Conservation (phyloP, 1,284 basidiomycete species). For the Apiotrichum domesticum region DNA sequence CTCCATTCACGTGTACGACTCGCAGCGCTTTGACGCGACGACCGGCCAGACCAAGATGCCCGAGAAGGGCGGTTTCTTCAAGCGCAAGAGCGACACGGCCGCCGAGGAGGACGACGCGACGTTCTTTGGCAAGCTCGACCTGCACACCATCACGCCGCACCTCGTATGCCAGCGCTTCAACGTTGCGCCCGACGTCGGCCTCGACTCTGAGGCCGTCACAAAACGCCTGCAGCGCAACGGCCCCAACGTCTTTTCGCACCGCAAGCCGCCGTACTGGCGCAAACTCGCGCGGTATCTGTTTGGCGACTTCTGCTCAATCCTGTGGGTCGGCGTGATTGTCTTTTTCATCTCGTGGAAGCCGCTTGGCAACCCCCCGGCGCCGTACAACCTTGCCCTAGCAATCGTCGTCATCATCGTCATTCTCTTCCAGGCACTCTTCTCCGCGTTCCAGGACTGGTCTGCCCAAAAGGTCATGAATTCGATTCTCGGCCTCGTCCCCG, state of each 20-base stretch:
- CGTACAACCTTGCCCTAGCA: conserved; percentile 50
- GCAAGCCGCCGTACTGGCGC: conserved; percentile 36
- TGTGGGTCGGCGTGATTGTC: conserved; percentile 52
- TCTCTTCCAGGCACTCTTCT: conserved; percentile 47
- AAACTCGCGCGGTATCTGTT: conserved; percentile 50
- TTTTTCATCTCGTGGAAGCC: conserved; percentile 51
- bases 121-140: conserved; percentile 49
- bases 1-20: conserved; percentile 38
- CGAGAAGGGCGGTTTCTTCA: not conserved
- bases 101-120: conserved; percentile 21
- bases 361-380: conserved; percentile 47
- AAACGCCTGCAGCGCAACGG: conserved; percentile 49
- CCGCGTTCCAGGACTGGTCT: conserved; percentile 36
- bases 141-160: conserved; percentile 52
- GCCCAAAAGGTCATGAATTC: conserved; percentile 48
- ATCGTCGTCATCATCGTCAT: conserved; percentile 48
- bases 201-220: conserved; percentile 52
- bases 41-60: not conserved
- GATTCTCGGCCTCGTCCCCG: conserved; percentile 48
- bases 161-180: conserved; percentile 53
- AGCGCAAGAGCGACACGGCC: not conserved
- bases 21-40: conserved; percentile 19
- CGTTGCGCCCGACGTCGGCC: conserved; percentile 50
- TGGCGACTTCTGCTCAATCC: conserved; percentile 55
- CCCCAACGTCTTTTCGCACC: conserved; percentile 46